Evolutionary conservation across 2,329 filamentous ascomycete genomes (phyloP).

Genomic region (Aspergillus luchuensis): DNA sequence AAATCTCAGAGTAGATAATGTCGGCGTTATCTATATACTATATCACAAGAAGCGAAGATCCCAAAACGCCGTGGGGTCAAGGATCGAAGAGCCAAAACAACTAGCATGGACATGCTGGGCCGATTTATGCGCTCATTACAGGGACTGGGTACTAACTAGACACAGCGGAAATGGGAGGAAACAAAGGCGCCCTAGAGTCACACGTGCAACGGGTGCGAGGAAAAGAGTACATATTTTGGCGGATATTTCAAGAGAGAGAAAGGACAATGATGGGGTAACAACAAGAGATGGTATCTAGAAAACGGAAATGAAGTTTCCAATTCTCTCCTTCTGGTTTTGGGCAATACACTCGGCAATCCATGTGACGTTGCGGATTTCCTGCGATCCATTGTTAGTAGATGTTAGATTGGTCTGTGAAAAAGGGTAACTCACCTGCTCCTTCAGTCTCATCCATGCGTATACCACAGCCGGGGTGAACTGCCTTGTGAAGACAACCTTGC

Average conservation of each 20-base stretch:
- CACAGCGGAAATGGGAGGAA: constrained; percentile 24
- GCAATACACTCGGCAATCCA: constrained; percentile 99
- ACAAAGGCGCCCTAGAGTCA: constrained; percentile 11
- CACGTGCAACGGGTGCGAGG: neutral
- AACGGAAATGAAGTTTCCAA: constrained; percentile 98
- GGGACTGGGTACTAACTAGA: constrained; percentile 32
- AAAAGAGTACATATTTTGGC: neutral
- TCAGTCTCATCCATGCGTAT: constrained; percentile 95
- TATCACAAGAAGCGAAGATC: constrained; percentile 29
- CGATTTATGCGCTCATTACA: constrained; percentile 37
- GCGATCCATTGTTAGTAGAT: constrained; percentile 26
- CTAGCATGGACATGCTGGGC: constrained; percentile 23
- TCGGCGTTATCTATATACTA: constrained; percentile 28
- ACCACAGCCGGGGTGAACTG: constrained; percentile 95
- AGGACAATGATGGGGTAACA: constrained; percentile 22
- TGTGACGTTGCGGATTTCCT: constrained; percentile 99
- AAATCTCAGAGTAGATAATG: neutral
- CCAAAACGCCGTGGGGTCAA: constrained; percentile 31
- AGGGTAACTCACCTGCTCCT: constrained; percentile 76
- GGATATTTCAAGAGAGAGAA: constrained; percentile 13
- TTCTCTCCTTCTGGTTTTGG: constrained; percentile 98
- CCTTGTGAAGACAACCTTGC: constrained; percentile 89
- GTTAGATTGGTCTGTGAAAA: neutral
- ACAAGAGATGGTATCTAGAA: constrained; percentile 60
- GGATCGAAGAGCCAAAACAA: constrained; percentile 21